Percentiles rank a stretch among this genome's conserved stretches.
phyloP scores from a whole-genome alignment of 1,284 basidiomycete species.

The Boletellus deceptivus region DNA sequence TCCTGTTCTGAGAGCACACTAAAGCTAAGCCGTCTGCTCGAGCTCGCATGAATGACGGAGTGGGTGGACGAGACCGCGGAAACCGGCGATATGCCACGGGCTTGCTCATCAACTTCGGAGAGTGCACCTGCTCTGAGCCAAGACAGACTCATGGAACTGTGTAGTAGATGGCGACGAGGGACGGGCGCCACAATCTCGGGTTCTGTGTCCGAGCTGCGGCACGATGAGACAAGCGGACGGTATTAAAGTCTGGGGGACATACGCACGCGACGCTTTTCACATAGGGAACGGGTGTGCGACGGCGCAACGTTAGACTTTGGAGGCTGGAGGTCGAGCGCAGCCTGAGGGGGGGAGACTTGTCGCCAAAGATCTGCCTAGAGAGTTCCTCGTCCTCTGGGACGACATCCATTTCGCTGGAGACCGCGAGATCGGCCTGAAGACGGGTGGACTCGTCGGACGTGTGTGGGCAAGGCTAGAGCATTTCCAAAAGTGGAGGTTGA shows the following conservation, averaged over 20 bases:
- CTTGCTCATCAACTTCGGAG: constrained; percentile 28
- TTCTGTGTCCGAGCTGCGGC: constrained; percentile 18
- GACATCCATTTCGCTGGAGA: no score
- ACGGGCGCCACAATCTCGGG: constrained; percentile 54
- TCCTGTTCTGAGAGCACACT: constrained; percentile 37
- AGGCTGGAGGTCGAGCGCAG: constrained; percentile 7
- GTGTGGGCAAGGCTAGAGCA: no score
- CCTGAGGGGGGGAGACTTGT: constrained; percentile 18
- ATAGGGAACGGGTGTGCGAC: constrained; percentile 17
- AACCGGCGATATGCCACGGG: constrained; percentile 38
- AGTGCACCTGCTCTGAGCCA: constrained; percentile 42
- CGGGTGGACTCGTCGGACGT: no score
- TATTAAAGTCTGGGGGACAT: not conserved
- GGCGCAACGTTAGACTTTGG: constrained; percentile 13
- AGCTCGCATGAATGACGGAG: constrained; percentile 22
- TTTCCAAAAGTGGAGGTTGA: no score
- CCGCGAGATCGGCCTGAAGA: no score
- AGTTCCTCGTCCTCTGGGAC: constrained; percentile 3
- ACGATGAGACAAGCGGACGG: not conserved
- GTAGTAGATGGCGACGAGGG: constrained; percentile 54
- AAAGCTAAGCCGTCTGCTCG: constrained; percentile 32
- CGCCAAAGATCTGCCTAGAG: constrained; percentile 1
- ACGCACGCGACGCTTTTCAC: constrained; percentile 18
- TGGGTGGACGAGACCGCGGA: constrained; percentile 46
- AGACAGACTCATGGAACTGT: constrained; percentile 47